These are phyloP conservation scores for Yamadazyma sp. DNA, from an alignment of 1,139 yeast genomes.

Conservation along the genomic window DNA sequence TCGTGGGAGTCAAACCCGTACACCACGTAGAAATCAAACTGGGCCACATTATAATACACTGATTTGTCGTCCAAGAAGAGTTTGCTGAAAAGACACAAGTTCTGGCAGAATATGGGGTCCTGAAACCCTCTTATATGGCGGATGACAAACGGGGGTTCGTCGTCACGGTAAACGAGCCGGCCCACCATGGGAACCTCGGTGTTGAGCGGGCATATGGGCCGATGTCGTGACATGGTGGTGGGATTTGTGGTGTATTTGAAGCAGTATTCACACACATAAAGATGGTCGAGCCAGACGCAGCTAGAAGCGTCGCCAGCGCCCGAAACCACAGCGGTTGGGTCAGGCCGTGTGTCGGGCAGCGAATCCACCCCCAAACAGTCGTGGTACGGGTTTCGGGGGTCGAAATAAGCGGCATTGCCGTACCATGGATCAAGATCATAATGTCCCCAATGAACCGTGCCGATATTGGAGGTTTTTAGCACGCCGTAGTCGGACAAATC, in stretches of 20 bases:
- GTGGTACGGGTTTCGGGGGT: conserved; percentile 9
- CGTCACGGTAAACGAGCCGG: conserved; percentile 63
- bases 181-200: conserved; percentile 53
- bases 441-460: conserved; percentile 63
- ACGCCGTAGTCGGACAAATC: conserved; percentile 51
- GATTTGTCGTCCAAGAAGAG: conserved; percentile 90
- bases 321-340: too few relatives aligned
- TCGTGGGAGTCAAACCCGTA: conserved; percentile 48
- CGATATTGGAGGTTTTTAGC: conserved; percentile 58
- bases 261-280: conserved; percentile 78
- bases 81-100: conserved; percentile 80
- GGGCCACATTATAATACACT: conserved; percentile 74
- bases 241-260: conserved; percentile 68
- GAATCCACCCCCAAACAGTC: conserved; percentile 5
- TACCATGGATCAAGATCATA: conserved; percentile 78
- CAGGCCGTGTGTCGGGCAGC: too few relatives aligned
- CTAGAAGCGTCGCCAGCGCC: too few relatives aligned
- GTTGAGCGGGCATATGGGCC: conserved; percentile 40
- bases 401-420: conserved; percentile 77
- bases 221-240: conserved; percentile 41
- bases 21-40: conserved; percentile 75
- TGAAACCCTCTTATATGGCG: conserved; percentile 65
- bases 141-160: conserved; percentile 46
- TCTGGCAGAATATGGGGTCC: conserved; percentile 72
- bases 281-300: conserved; percentile 54